Evolutionary conservation across 2,329 filamentous ascomycete genomes (phyloP).

Genomic region (Ophiosphaerella narmari): DNA sequence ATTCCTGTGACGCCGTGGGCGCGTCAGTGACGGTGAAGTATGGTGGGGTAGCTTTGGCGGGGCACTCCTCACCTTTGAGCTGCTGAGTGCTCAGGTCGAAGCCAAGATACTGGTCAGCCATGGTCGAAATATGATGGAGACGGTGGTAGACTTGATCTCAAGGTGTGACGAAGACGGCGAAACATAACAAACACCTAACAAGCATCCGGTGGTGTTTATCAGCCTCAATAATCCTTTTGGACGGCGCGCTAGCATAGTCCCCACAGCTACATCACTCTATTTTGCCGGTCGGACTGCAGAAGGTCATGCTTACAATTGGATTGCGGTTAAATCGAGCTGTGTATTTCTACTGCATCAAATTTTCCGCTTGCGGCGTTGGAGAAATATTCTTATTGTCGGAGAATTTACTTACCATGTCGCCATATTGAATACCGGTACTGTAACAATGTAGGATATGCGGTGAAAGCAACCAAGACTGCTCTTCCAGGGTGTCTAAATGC

Average conservation of each 20-base stretch:
- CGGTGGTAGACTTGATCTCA: not conserved
- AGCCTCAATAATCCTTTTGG: conserved; percentile 13
- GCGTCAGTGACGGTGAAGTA: conserved; percentile 17
- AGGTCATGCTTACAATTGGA: conserved; percentile 20
- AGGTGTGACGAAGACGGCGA: not conserved
- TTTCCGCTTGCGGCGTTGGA: not conserved
- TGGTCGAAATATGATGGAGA: conserved; percentile 19
- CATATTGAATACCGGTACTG: not conserved
- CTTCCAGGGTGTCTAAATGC: not conserved
- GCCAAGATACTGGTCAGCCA: conserved; percentile 73
- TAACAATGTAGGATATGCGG: not conserved
- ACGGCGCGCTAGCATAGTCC: conserved; percentile 18
- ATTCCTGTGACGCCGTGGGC: conserved; percentile 61
- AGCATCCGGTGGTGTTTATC: conserved; percentile 22
- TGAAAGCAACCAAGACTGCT: not conserved
- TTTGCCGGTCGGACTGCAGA: conserved; percentile 42
- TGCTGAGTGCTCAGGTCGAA: conserved; percentile 98
- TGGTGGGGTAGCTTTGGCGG: conserved; percentile 39
- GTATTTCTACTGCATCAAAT: conserved; percentile 4
- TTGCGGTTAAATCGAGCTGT: conserved; percentile 28
- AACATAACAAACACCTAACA: conserved; percentile 15
- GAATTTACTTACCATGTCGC: not conserved
- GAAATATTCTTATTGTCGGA: conserved; percentile 1
- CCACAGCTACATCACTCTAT: conserved; percentile 25
- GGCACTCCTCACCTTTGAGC: conserved; percentile 71